Percentiles rank a stretch among this genome's conserved stretches.
Conservation (phyloP, 2,329 filamentous ascomycete species). For the Tolypocladium ovalisporum region DNA sequence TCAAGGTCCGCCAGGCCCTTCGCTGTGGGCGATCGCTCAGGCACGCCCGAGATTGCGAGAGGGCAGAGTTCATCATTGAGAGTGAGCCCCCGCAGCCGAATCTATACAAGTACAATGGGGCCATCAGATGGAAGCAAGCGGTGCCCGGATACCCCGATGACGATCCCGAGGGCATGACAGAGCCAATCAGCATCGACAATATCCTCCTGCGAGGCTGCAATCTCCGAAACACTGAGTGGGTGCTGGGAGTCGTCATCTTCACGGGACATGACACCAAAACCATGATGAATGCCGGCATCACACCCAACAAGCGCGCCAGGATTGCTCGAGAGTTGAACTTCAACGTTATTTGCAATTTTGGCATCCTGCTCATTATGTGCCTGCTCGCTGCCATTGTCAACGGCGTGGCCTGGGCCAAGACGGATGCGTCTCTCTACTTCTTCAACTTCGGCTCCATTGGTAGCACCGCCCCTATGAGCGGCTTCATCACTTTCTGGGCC, state of each 20-base stretch:
- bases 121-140: constrained; percentile 74
- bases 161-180: constrained; percentile 67
- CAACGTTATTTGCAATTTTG: constrained; percentile 95
- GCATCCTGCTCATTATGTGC: constrained; percentile 83
- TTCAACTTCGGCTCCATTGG: constrained; percentile 85
- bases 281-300: constrained; percentile 96
- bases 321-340: constrained; percentile 92
- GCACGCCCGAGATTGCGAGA: constrained; percentile 87
- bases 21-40: constrained; percentile 73
- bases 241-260: constrained; percentile 83
- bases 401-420: constrained; percentile 68
- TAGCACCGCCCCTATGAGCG: constrained; percentile 62
- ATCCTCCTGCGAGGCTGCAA: constrained; percentile 87
- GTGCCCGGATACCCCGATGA: constrained; percentile 52
- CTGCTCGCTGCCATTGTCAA: constrained; percentile 75
- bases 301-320: constrained; percentile 83
- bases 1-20: constrained; percentile 88
- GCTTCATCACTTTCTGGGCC: constrained; percentile 96
- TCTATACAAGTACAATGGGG: constrained; percentile 88
- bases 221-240: constrained; percentile 91
- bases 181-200: constrained; percentile 92
- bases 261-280: constrained; percentile 97
- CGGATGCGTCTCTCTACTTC: constrained; percentile 61
- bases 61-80: constrained; percentile 75
- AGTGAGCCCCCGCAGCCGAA: constrained; percentile 90